Evolutionary conservation across 2,329 filamentous ascomycete species (phyloP).

Genomic region (Massarina eburnea): DNA sequence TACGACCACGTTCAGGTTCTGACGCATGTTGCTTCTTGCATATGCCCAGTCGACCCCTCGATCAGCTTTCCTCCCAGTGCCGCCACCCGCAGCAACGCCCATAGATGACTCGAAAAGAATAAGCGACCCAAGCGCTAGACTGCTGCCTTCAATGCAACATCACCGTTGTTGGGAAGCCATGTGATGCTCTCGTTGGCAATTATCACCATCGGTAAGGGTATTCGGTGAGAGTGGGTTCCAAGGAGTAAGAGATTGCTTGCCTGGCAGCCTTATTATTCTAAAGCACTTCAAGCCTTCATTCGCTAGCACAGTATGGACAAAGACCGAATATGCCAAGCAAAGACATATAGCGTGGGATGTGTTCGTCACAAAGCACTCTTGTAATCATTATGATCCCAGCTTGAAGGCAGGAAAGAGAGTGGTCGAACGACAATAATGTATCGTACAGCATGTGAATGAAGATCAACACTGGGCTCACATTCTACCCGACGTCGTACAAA

Average conservation of each 20-base stretch:
- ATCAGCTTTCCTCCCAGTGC: slow-evolving; percentile 15
- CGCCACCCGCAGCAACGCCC: slow-evolving; percentile 4
- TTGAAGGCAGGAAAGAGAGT: background rate
- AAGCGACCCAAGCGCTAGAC: background rate
- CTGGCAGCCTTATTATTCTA: background rate
- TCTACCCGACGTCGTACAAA: slow-evolving; percentile 9
- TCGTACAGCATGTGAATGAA: slow-evolving; percentile 1
- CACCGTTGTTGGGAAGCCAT: background rate
- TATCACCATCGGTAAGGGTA: slow-evolving; percentile 1
- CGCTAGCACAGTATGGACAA: background rate
- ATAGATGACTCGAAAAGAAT: background rate
- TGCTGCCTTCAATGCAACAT: background rate
- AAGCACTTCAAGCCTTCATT: background rate
- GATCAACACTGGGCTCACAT: slow-evolving; percentile 1
- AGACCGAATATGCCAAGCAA: background rate
- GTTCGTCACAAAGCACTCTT: slow-evolving; percentile 18
- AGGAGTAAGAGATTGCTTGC: slow-evolving; percentile 2
- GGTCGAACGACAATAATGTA: slow-evolving; percentile 2
- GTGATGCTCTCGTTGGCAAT: background rate
- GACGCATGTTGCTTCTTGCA: slow-evolving; percentile 32
- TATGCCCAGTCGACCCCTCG: slow-evolving; percentile 31
- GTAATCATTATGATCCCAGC: background rate
- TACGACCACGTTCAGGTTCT: slow-evolving; percentile 35
- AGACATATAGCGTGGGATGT: slow-evolving; percentile 13
- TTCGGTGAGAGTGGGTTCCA: slow-evolving; percentile 9